These are phyloP conservation scores for Talaromyces proteolyticus DNA, from an alignment of 495 filamentous ascomycete genomes.

Conservation along the genomic window DNA sequence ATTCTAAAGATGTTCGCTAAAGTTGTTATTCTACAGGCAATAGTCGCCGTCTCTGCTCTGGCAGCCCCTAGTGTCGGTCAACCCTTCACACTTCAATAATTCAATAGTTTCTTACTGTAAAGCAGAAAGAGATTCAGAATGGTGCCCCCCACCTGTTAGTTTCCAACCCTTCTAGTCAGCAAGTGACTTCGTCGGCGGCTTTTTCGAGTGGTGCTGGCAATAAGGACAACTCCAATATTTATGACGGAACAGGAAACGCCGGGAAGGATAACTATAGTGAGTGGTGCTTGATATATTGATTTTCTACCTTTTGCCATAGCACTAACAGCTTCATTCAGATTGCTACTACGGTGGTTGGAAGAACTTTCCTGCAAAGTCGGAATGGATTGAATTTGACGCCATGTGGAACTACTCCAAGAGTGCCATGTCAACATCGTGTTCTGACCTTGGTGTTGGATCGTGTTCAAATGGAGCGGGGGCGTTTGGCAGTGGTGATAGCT, in stretches of 20 bases:
- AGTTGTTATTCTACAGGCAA: background rate
- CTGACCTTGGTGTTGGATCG: conserved; percentile 6
- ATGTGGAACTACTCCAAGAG: conserved; percentile 8
- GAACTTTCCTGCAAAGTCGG: conserved; percentile 3
- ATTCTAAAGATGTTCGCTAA: background rate
- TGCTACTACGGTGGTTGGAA: conserved; percentile 6
- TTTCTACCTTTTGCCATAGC: background rate
- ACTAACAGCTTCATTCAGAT: background rate
- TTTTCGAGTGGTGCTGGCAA: conserved; percentile 4
- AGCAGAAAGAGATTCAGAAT: background rate
- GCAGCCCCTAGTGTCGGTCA: background rate
- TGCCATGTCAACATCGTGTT: conserved; percentile 6
- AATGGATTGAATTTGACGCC: conserved; percentile 5
- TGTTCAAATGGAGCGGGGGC: conserved; percentile 1
- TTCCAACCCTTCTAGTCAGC: conserved; percentile 2
- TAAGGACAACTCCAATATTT: conserved; percentile 2
- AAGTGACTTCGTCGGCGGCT: conserved; percentile 5
- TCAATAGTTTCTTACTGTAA: background rate
- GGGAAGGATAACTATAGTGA: conserved; percentile 5
- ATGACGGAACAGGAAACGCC: conserved; percentile 5
- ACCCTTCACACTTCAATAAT: background rate
- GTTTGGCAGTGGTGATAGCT: conserved; percentile 18
- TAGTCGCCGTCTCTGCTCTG: background rate
- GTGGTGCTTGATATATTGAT: background rate
- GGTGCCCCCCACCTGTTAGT: conserved; percentile 2